phyloP scores from a whole-genome alignment of 441 rosid species.

The Erodium moschatum region DNA sequence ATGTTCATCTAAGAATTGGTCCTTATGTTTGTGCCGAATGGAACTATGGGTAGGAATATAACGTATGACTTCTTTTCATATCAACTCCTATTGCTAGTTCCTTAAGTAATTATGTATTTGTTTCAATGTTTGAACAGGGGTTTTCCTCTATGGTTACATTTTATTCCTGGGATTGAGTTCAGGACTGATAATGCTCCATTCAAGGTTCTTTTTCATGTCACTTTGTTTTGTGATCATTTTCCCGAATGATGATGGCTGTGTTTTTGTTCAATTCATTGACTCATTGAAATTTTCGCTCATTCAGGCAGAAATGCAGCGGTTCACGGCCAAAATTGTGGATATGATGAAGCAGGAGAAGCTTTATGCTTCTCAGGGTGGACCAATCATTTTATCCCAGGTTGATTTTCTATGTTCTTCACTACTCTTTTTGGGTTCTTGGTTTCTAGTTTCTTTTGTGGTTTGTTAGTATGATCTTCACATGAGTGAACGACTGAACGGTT shows the following conservation, averaged over 20 bases:
- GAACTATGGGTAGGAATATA: slow-evolving; percentile 50
- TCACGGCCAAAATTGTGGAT: slow-evolving; percentile 53
- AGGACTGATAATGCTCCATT: slow-evolving; percentile 58
- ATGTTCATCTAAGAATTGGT: slow-evolving; percentile 64
- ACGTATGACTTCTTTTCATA: background rate
- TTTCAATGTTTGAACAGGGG: slow-evolving; percentile 33
- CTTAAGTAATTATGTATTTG: background rate
- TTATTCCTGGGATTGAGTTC: slow-evolving; percentile 47
- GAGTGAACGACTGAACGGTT: background rate
- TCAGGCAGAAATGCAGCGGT: slow-evolving; percentile 66
- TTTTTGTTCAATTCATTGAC: background rate
- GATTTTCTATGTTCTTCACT: background rate
- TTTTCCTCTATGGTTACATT: slow-evolving; percentile 67
- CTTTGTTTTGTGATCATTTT: background rate
- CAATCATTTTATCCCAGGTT: slow-evolving; percentile 66
- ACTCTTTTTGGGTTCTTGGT: slow-evolving; percentile 10
- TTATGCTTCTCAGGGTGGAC: slow-evolving; percentile 72
- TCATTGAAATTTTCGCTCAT: slow-evolving; percentile 12
- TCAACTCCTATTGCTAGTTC: background rate
- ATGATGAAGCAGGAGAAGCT: slow-evolving; percentile 59
- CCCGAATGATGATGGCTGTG: background rate
- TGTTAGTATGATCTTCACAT: slow-evolving; percentile 6
- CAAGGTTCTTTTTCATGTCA: slow-evolving; percentile 34
- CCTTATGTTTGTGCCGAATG: slow-evolving; percentile 74
- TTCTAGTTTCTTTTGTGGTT: slow-evolving; percentile 11